Evolutionary conservation across 2,329 filamentous ascomycete genomes (phyloP).

Genomic region (Epichloe bromicola): DNA sequence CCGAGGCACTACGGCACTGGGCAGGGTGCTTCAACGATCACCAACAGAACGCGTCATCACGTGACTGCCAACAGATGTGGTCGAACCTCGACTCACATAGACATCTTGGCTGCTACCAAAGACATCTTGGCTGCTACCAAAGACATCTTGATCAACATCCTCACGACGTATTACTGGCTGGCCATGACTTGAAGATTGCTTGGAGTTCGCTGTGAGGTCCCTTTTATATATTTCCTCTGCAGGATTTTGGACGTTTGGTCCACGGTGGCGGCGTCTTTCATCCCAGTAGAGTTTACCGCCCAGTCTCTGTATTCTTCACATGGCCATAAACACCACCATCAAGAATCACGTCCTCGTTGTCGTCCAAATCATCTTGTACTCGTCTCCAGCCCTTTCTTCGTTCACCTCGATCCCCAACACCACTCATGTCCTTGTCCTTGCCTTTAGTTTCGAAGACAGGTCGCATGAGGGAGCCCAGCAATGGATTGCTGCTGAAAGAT

Average conservation of each 20-base stretch:
- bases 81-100: no score
- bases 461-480: conserved; percentile 51
- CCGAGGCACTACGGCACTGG: not conserved
- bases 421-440: conserved; percentile 27
- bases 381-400: conserved; percentile 39
- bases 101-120: no score
- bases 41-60: conserved; percentile 5
- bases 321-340: conserved; percentile 41
- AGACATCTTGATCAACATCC: no score
- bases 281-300: conserved; percentile 19
- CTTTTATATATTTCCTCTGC: no score
- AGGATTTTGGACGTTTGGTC: no score
- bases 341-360: conserved; percentile 47
- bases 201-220: no score
- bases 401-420: conserved; percentile 27
- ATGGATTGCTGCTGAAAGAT: conserved; percentile 55
- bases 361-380: conserved; percentile 45
- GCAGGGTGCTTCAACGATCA: not conserved
- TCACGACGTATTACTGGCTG: no score
- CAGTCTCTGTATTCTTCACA: conserved; percentile 9
- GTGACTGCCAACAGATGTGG: not conserved
- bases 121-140: no score
- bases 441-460: conserved; percentile 45
- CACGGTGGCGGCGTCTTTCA: no score
- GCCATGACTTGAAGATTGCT: no score